These are phyloP conservation scores for Pleurotus platypus DNA, from an alignment of 768 basidiomycete species.

Conservation along the genomic window DNA sequence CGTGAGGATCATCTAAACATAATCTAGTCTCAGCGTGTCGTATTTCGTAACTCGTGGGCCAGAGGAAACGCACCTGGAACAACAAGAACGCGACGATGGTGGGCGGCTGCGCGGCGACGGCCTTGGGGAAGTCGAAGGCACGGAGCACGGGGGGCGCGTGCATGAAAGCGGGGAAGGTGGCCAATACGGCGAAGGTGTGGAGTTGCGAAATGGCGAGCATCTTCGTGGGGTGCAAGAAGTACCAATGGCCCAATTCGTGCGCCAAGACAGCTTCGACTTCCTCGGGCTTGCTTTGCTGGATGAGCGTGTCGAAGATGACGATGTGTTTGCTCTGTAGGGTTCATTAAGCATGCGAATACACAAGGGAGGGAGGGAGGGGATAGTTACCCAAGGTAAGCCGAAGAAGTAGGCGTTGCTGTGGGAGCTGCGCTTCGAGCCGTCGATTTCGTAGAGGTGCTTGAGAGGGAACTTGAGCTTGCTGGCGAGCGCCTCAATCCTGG, in stretches of 20 bases:
- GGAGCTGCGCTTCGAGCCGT: slow-evolving; percentile 92
- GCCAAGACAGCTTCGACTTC: slow-evolving; percentile 98
- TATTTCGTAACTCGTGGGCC: not conserved
- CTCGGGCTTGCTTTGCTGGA: slow-evolving; percentile 84
- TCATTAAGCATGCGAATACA: not conserved
- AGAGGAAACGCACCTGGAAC: slow-evolving; percentile 57
- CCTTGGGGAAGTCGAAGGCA: slow-evolving; percentile 76
- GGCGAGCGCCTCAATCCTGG: slow-evolving; percentile 75
- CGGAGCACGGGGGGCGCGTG: slow-evolving; percentile 73
- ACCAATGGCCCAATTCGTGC: slow-evolving; percentile 98
- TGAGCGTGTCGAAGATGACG: slow-evolving; percentile 96
- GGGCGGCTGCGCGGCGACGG: slow-evolving; percentile 62
- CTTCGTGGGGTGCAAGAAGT: slow-evolving; percentile 86
- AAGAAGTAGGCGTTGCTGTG: slow-evolving; percentile 99
- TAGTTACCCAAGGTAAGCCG: slow-evolving; percentile 85
- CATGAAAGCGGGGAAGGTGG: slow-evolving; percentile 87
- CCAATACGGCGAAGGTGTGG: slow-evolving; percentile 84
- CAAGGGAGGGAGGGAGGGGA: not conserved
- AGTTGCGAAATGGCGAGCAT: slow-evolving; percentile 82
- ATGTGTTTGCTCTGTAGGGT: slow-evolving; percentile 77
- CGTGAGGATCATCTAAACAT: slow-evolving; percentile 65
- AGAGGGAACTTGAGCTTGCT: slow-evolving; percentile 86
- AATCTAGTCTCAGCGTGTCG: too few relatives aligned
- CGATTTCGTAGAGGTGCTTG: slow-evolving; percentile 94
- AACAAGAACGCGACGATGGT: slow-evolving; percentile 85